A percentile compares a stretch with the other conserved stretches of the same genome.
Conservation (phyloP, 2,329 filamentous ascomycete genomes). For the Seiridium unicorne region DNA sequence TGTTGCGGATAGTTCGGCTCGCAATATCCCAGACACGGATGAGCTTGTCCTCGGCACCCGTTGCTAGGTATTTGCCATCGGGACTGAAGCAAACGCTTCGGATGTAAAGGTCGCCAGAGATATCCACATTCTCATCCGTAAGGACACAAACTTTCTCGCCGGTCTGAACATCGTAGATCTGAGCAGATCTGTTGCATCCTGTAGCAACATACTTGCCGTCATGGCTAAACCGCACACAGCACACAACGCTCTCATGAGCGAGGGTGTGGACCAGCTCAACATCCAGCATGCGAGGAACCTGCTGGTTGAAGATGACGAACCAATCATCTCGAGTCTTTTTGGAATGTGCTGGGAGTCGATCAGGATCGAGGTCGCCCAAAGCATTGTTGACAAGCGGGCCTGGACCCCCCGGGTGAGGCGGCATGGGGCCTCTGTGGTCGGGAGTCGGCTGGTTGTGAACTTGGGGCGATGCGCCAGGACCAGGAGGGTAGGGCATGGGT, state of each 20-base stretch:
- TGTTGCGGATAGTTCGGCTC: constrained; percentile 79
- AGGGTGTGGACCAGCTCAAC: constrained; percentile 93
- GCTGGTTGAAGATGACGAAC: constrained; percentile 96
- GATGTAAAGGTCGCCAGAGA: constrained; percentile 92
- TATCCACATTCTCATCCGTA: constrained; percentile 83
- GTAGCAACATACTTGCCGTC: constrained; percentile 96
- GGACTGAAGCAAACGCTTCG: constrained; percentile 98
- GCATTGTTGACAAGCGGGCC: constrained; percentile 54
- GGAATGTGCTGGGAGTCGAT: constrained; percentile 78
- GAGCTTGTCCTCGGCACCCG: constrained; percentile 95
- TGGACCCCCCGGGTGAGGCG: constrained; percentile 40
- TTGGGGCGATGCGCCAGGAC: constrained; percentile 79
- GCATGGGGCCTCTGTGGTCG: constrained; percentile 57
- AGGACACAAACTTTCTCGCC: constrained; percentile 87
- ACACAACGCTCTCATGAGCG: constrained; percentile 92
- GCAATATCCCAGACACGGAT: constrained; percentile 97
- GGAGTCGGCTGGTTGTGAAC: constrained; percentile 76
- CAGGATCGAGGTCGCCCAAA: constrained; percentile 82
- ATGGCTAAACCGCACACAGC: constrained; percentile 94
- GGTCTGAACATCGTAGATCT: constrained; percentile 91
- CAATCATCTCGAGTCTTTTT: constrained; percentile 91
- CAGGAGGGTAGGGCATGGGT: constrained; percentile 74
- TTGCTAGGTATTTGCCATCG: constrained; percentile 89
- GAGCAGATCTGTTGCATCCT: constrained; percentile 97
- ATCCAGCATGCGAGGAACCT: constrained; percentile 83